These are phyloP conservation scores for Kuraishia floccosa DNA, from an alignment of 805 yeast genomes.

Conservation along the genomic window DNA sequence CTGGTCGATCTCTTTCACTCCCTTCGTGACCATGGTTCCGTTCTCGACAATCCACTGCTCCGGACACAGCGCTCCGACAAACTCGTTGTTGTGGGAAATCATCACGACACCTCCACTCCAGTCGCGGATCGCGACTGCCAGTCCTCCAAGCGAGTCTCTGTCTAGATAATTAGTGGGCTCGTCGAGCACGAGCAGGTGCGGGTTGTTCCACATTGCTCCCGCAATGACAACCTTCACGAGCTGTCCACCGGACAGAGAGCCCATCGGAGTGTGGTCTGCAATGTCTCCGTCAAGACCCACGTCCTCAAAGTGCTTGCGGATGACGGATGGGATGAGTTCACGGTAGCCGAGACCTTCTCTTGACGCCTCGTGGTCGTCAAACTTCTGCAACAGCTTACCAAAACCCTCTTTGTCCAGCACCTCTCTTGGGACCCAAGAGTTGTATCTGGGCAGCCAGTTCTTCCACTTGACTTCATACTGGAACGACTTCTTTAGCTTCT, in stretches of 20 bases:
- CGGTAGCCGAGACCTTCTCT: slow-evolving; percentile 99
- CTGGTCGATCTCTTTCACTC: slow-evolving; percentile 62
- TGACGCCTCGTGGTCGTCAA: slow-evolving; percentile 98
- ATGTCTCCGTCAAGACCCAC: slow-evolving; percentile 97
- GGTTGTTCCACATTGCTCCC: slow-evolving; percentile 95
- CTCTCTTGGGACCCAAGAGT: slow-evolving; percentile 89
- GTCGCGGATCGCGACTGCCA: slow-evolving; percentile 95
- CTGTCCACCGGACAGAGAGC: slow-evolving; percentile 98
- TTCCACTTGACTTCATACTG: slow-evolving; percentile 96
- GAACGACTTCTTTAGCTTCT: slow-evolving; percentile 90
- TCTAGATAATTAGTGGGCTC: slow-evolving; percentile 99
- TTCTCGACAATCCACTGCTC: slow-evolving; percentile 97
- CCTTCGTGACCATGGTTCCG: slow-evolving; percentile 80
- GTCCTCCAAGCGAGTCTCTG: slow-evolving; percentile 96
- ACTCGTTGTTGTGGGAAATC: slow-evolving; percentile 96
- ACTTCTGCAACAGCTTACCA: slow-evolving; percentile 84
- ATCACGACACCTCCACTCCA: slow-evolving; percentile 98
- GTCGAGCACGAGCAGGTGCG: slow-evolving; percentile 86
- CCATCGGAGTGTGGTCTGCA: slow-evolving; percentile 96
- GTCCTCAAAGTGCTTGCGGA: slow-evolving; percentile 93
- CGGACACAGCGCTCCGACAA: slow-evolving; percentile 94
- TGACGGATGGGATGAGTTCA: slow-evolving; percentile 83
- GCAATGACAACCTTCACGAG: slow-evolving; percentile 97
- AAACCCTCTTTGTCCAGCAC: slow-evolving; percentile 73
- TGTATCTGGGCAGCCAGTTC: slow-evolving; percentile 83